Base-by-base conservation (phyloP, 2,329 filamentous ascomycete species). In the Bertia moriformis region DNA sequence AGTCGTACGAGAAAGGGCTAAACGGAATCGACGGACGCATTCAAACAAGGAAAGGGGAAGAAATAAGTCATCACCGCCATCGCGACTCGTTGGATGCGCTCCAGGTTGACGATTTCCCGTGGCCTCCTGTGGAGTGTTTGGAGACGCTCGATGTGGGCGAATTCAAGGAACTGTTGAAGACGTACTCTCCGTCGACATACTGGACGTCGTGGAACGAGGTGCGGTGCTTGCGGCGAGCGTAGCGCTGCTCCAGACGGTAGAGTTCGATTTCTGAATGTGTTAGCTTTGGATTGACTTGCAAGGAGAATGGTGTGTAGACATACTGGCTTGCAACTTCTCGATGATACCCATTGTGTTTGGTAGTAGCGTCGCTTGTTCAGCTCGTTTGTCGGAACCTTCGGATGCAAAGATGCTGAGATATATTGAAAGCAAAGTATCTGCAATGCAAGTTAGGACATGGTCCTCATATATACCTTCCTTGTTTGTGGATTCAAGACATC, bases 101-200 rank as follows among this genome's bases (percentile, higher is more conserved):
- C 24, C 24, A 29, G 24, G 24, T 29, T 18, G 32, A 18, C 10
- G 32, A 17, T 18, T 17, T 10, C 32, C 32, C 10, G 10, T 35
- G 15, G 15, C 32, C 17, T 7, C 32, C 32, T 35, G 32, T 35
- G 32, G 32, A 35, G 15, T 35, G 10, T 18, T 35, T 35, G 32
- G 32, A 35, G 32, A 35, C 15, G 10, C 10, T 35, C 7, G 10
- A 7, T 35, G 32, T 35, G 12, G 32, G 32, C 32, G 32, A 35
- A 15, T 17, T 17, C 32, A 18, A 12, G 24, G 10, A 10, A n/a
- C n/a, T 29, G 32, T 13, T 14, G 58, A 73, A 77, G 49, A 78
- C 59, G 54, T 79, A 78, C 58, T 79, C 76, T 49, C 74, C 76
- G 51, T 81, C 71, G 45, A 79, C 69, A 52, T 81, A 81, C 48